Evolutionary conservation across 2,329 filamentous ascomycete genomes (phyloP).

Genomic region (Tetracladium maxilliforme): DNA sequence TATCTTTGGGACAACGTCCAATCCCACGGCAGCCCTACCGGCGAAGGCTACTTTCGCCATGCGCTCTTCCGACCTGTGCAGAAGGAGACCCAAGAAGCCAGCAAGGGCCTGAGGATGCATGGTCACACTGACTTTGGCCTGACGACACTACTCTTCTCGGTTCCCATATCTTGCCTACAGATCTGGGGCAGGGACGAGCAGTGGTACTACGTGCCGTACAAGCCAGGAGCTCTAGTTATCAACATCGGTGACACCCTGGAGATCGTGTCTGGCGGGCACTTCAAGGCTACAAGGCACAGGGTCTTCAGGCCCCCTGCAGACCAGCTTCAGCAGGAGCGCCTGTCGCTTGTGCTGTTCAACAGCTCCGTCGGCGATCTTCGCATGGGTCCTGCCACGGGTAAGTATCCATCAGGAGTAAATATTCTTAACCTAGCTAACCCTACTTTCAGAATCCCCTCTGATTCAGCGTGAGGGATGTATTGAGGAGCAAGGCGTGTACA

Average conservation of each 20-base stretch:
- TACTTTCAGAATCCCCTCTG: constrained; percentile 15
- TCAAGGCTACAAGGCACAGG: constrained; percentile 27
- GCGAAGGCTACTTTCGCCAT: constrained; percentile 29
- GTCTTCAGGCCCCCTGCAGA: constrained; percentile 26
- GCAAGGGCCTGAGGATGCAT: constrained; percentile 24
- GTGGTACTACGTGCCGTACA: constrained; percentile 30
- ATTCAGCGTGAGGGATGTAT: constrained; percentile 26
- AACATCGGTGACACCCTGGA: constrained; percentile 30
- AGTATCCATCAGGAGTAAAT: too few relatives aligned
- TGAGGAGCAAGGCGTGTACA: constrained; percentile 26
- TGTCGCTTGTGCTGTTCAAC: constrained; percentile 28
- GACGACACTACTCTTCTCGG: constrained; percentile 28
- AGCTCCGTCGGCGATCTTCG: constrained; percentile 26
- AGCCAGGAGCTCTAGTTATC: constrained; percentile 29
- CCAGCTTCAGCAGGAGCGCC: constrained; percentile 21
- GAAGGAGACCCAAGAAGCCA: constrained; percentile 15
- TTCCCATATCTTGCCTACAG: constrained; percentile 29
- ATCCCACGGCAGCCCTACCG: constrained; percentile 23
- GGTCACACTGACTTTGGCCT: constrained; percentile 32
- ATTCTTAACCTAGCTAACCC: neutral
- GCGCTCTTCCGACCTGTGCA: constrained; percentile 22
- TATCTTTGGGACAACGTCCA: constrained; percentile 28
- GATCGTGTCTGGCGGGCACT: constrained; percentile 28
- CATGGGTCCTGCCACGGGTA: constrained; percentile 20
- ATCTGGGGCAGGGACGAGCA: constrained; percentile 25